Evolutionary conservation across 225 moss, liverwort and hornwort species (phyloP).

Genomic region (Bryum argenteum): DNA sequence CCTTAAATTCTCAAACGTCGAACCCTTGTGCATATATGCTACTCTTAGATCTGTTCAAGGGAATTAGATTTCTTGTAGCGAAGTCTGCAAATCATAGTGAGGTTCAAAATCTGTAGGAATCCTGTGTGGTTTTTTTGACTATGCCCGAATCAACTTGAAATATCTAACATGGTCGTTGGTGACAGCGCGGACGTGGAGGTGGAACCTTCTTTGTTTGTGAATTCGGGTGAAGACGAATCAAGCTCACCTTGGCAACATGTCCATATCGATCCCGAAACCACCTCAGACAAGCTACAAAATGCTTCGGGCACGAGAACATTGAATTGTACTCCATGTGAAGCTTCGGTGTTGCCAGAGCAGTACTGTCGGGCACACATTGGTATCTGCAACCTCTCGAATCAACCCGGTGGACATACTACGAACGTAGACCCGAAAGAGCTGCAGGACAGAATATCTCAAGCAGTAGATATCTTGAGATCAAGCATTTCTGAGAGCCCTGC

Average conservation of each 20-base stretch:
- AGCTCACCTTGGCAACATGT: constrained; percentile 48
- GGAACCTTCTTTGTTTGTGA: constrained; percentile 68
- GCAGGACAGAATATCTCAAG: constrained; percentile 29
- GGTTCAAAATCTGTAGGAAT: too few relatives aligned
- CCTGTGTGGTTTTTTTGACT: background rate
- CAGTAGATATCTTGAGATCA: constrained; percentile 30
- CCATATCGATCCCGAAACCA: constrained; percentile 30
- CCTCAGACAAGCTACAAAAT: background rate
- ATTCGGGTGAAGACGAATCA: constrained; percentile 25
- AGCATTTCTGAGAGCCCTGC: constrained; percentile 30
- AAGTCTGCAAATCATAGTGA: too few relatives aligned
- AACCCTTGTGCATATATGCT: too few relatives aligned
- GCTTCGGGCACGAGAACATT: constrained; percentile 20
- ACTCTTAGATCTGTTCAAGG: too few relatives aligned
- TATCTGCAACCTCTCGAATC: constrained; percentile 35
- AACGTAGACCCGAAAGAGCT: constrained; percentile 38
- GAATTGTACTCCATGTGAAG: constrained; percentile 52
- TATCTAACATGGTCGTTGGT: constrained; percentile 12
- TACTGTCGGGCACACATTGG: constrained; percentile 58
- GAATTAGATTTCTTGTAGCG: too few relatives aligned
- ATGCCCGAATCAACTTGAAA: background rate
- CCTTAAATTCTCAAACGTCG: too few relatives aligned
- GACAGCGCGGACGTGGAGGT: constrained; percentile 89
- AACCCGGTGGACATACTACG: background rate
- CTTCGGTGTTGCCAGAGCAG: constrained; percentile 45